phyloP scores from a whole-genome alignment of 2,329 filamentous ascomycete genomes.

The Xylaria sp. region DNA sequence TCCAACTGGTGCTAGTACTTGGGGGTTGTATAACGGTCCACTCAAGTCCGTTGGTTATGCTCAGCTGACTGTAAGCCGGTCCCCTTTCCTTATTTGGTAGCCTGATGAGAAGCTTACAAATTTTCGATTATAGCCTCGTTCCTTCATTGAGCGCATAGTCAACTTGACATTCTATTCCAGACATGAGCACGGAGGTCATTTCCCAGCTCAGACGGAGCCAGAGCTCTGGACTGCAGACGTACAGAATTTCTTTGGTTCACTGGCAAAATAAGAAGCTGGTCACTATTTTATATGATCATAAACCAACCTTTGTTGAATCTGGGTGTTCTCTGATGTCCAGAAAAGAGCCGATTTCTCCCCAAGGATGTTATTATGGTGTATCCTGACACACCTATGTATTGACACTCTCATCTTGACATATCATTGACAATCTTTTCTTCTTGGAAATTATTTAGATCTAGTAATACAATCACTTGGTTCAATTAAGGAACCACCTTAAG shows the following conservation, averaged over 20 bases:
- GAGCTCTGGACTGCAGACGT: conserved; percentile 2
- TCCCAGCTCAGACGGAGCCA: not conserved
- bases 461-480: too few species aligned
- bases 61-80: not conserved
- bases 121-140: not conserved
- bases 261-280: not conserved
- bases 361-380: not conserved
- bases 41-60: not conserved
- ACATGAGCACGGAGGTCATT: conserved; percentile 4
- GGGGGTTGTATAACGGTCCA: not conserved
- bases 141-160: not conserved
- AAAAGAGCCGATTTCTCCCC: not conserved
- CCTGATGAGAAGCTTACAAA: not conserved
- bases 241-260: conserved; percentile 1
- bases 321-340: not conserved
- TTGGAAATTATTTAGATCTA: too few species aligned
- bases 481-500: too few species aligned
- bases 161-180: not conserved
- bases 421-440: too few species aligned
- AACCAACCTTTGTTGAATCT: not conserved
- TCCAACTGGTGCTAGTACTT: not conserved
- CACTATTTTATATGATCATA: not conserved
- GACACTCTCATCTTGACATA: too few species aligned
- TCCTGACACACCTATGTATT: too few species aligned
- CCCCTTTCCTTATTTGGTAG: not conserved